These are phyloP conservation scores for Linum tenue DNA, from an alignment of 345 rosid genomes.

Conservation along the genomic window DNA sequence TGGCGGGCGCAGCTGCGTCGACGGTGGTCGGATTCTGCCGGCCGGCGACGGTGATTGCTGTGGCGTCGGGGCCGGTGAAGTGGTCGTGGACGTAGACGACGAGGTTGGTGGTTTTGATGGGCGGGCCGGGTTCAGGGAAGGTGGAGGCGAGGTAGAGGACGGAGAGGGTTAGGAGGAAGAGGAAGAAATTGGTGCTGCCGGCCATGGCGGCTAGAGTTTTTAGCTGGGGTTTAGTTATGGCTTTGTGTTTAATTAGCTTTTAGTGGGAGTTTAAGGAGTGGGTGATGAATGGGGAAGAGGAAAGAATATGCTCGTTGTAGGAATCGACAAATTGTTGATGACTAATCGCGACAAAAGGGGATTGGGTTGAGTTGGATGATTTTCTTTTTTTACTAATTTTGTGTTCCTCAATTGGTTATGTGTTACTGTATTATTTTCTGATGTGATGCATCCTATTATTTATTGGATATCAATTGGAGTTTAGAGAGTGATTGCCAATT, in stretches of 20 bases:
- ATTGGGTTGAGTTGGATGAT: too few species aligned
- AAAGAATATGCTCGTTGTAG: constrained; percentile 14
- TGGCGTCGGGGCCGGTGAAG: constrained; percentile 24
- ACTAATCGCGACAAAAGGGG: constrained; percentile 12
- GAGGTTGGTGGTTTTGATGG: constrained; percentile 23
- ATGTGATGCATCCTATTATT: too few species aligned
- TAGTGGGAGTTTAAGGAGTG: background rate
- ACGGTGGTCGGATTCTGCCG: constrained; percentile 16
- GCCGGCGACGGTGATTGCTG: constrained; percentile 29
- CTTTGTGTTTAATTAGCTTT: background rate
- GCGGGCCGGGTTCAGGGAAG: constrained; percentile 15
- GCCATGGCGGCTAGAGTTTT: constrained; percentile 15
- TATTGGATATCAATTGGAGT: too few species aligned
- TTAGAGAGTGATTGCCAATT: too few species aligned
- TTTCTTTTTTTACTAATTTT: too few species aligned
- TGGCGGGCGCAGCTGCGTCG: too few species aligned
- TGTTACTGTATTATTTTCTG: too few species aligned
- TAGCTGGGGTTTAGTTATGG: background rate
- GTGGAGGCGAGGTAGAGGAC: constrained; percentile 25
- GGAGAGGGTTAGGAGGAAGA: constrained; percentile 15
- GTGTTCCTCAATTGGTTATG: too few species aligned
- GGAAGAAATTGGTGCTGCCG: constrained; percentile 18
- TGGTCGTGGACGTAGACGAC: constrained; percentile 34
- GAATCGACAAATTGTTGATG: background rate
- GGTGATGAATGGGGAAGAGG: background rate